These are phyloP conservation scores for Globisporangium canariense DNA, from an alignment of 352 stramenopile genomes.

Conservation along the genomic window DNA sequence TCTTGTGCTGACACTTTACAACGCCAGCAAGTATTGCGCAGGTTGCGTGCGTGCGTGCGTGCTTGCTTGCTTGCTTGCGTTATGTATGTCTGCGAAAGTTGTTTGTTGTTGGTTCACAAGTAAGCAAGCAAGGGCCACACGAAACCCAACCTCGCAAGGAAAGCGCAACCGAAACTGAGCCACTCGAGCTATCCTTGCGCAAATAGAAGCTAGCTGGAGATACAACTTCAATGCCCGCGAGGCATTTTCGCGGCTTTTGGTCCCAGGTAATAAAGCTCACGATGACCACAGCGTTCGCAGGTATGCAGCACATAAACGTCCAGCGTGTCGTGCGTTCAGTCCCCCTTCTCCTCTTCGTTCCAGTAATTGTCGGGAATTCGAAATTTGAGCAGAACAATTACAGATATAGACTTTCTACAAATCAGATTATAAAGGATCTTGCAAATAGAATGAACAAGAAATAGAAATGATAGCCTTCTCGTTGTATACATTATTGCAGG, in stretches of 20 bases:
- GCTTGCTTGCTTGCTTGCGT: too few species aligned
- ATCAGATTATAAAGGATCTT: not conserved
- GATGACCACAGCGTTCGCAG: too few species aligned
- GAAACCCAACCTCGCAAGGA: too few species aligned
- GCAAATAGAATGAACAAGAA: not conserved
- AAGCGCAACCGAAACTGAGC: not conserved
- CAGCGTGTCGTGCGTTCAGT: constrained; percentile 2
- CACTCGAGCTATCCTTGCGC: not conserved
- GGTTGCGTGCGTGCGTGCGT: not conserved
- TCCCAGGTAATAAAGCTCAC: too few species aligned
- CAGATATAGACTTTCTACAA: not conserved
- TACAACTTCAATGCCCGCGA: not conserved
- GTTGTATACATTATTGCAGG: not conserved
- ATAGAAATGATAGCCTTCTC: not conserved
- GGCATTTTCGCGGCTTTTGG: too few species aligned
- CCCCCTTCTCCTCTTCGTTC: not conserved
- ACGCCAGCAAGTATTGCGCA: not conserved
- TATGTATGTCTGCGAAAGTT: not conserved
- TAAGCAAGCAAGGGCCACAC: too few species aligned
- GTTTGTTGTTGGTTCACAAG: not conserved
- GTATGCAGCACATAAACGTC: not conserved
- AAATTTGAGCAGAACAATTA: not conserved
- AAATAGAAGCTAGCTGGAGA: not conserved
- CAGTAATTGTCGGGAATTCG: not conserved
- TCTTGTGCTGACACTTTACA: not conserved